Conservation (phyloP, 805 yeast genomes). For the Yarrowia phangngaensis region DNA sequence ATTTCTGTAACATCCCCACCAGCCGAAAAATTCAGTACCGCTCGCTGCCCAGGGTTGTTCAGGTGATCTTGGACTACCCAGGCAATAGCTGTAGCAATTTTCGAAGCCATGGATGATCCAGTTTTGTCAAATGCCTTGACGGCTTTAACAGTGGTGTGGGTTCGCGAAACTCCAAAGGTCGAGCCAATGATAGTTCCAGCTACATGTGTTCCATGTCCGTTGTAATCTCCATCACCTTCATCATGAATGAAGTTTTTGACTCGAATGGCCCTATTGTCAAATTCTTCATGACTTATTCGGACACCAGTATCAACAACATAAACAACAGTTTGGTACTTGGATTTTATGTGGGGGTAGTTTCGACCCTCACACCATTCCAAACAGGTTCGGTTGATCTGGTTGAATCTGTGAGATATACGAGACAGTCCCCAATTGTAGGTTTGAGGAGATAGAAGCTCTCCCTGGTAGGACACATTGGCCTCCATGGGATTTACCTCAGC, state of each 20-base stretch:
- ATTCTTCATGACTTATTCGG: conserved; percentile 47
- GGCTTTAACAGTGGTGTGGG: conserved; percentile 49
- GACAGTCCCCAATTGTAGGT: conserved; percentile 71
- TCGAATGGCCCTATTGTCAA: conserved; percentile 55
- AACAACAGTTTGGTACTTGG: conserved; percentile 36
- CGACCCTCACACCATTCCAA: conserved; percentile 39
- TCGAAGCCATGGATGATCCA: conserved; percentile 54
- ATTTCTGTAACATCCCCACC: conserved; percentile 26
- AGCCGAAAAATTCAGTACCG: conserved; percentile 14
- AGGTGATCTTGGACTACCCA: conserved; percentile 43
- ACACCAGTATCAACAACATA: conserved; percentile 61
- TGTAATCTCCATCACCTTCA: conserved; percentile 47
- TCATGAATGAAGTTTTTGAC: conserved; percentile 51
- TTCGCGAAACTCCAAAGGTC: conserved; percentile 54
- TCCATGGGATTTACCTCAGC: conserved; percentile 1
- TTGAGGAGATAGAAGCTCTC: background rate
- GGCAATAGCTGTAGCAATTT: conserved; percentile 55
- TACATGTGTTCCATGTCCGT: conserved; percentile 61
- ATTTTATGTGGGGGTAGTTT: conserved; percentile 60
- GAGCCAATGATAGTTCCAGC: conserved; percentile 56
- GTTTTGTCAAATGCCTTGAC: conserved; percentile 54
- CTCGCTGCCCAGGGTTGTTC: conserved; percentile 31
- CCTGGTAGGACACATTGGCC: conserved; percentile 1
- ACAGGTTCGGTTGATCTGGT: conserved; percentile 45
- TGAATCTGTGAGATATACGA: conserved; percentile 76